These are phyloP conservation scores for Handroanthus guayacan DNA, from an alignment of 257 asterid genomes.

Conservation along the genomic window DNA sequence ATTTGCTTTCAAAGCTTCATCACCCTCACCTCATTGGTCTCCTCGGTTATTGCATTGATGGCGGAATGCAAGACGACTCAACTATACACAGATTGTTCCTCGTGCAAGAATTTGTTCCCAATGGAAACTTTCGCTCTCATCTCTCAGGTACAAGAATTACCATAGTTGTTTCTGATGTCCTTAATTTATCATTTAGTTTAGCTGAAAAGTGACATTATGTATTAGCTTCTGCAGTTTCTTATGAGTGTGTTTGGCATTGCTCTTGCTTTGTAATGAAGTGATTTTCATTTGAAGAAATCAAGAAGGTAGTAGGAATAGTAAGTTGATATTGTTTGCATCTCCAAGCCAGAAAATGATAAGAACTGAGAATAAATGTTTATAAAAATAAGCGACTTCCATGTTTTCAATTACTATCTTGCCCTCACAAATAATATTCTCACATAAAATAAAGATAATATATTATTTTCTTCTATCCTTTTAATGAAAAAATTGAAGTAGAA, in stretches of 20 bases:
- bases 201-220: not conserved
- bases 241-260: not conserved
- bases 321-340: too few species aligned
- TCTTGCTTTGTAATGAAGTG: too few species aligned
- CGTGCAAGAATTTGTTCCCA: slow-evolving; percentile 79
- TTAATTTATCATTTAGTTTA: not conserved
- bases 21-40: slow-evolving; percentile 84
- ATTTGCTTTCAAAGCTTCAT: slow-evolving; percentile 85
- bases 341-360: too few species aligned
- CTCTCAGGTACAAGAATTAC: slow-evolving; percentile 71
- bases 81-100: slow-evolving; percentile 70
- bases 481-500: too few species aligned
- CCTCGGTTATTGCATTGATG: slow-evolving; percentile 88
- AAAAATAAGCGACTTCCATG: too few species aligned
- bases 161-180: not conserved
- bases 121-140: slow-evolving; percentile 75
- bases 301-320: too few species aligned
- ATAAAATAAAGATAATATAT: too few species aligned
- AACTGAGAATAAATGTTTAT: too few species aligned
- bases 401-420: too few species aligned
- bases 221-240: not conserved
- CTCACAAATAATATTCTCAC: too few species aligned
- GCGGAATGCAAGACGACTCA: slow-evolving; percentile 70
- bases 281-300: too few species aligned
- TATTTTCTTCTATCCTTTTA: too few species aligned